Evolutionary conservation across 371 early-diverging fungal genomes (phyloP).

Genomic region (Funneliformis caledonium): DNA sequence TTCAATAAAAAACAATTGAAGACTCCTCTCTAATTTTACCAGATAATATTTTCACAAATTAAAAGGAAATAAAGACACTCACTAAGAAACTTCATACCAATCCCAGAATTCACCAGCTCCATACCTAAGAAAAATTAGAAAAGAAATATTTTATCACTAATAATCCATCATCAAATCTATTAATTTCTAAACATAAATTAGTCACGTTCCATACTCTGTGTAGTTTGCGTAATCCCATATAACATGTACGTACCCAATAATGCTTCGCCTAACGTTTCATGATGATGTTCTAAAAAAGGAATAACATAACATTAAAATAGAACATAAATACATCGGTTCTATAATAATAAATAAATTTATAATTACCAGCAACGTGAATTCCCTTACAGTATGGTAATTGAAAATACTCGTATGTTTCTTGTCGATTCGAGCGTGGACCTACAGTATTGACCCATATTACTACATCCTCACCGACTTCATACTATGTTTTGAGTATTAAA

Average conservation of each 20-base stretch:
- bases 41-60: not conserved
- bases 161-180: too few species aligned
- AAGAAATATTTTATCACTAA: not conserved
- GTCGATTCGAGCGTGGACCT: slow-evolving; percentile 61
- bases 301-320: too few species aligned
- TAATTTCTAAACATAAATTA: not conserved
- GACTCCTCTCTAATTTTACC: not conserved
- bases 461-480: slow-evolving; percentile 56
- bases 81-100: slow-evolving; percentile 60
- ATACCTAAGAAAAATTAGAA: slow-evolving; percentile 51
- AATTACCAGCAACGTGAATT: slow-evolving; percentile 39
- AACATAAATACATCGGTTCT: not conserved
- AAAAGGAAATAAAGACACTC: slow-evolving; percentile 25
- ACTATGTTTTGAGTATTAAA: slow-evolving; percentile 43
- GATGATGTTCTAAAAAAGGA: slow-evolving; percentile 56
- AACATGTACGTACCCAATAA: slow-evolving; percentile 47
- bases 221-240: not conserved
- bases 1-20: not conserved
- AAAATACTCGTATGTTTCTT: slow-evolving; percentile 76
- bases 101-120: slow-evolving; percentile 69
- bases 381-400: slow-evolving; percentile 74
- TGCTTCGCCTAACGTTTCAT: slow-evolving; percentile 81
- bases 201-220: not conserved
- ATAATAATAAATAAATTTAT: not conserved
- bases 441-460: slow-evolving; percentile 73